Evolutionary conservation across 768 basidiomycete species (phyloP), one percentile per base, ranked within the genome.

Genomic region (Lepiota subincarnata): DNA sequence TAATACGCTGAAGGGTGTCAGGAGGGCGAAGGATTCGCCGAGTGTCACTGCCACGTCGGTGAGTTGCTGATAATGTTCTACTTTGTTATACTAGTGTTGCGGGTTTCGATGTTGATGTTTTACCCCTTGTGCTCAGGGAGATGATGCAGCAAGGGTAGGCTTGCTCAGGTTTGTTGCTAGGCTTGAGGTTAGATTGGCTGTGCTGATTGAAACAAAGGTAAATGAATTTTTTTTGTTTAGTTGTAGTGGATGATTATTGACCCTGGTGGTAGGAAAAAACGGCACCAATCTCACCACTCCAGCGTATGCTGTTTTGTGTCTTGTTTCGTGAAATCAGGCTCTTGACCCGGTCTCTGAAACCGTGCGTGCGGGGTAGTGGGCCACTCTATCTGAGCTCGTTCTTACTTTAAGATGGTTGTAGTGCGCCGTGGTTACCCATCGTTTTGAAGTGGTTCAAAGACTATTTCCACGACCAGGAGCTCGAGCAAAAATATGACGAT

Each of bases 271-370:
- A 89, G 87, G 88, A 90, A 65, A 73, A 72, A 60, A 71, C 66
- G 0, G 59, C 63, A 10, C 60, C 74, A 14, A 63, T 86, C 4
- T 79, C 87, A 1, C 69, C 76, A 3, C 80, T 82, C 1, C 83
- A 85, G 42, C 70, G 86, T 28, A 68, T 82, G 45, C 68, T 90
- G 19, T 75, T 87, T 48, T 78, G 76, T 52, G 71, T 80, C 16
- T 66, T 92, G 5, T 79, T 90, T 47, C 73, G 80, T 1, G 83
- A 88, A 61, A 77, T 87, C 34, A 71, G 89, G 48, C 67, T 87
- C 4, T 60, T 85, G 5, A 83, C 81, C 1, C 74, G 80, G 45
- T 87, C 86, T 0, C 63, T 84, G 22, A 87, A 84, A 65, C 65
- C 75, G 86, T 88, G 66, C 39, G 82, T 64, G 22, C 14, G 4